A percentile compares a stretch with the other conserved stretches of the same genome.
Conservation (phyloP, 2,329 filamentous ascomycete species). For the Penicillium nordicum region DNA sequence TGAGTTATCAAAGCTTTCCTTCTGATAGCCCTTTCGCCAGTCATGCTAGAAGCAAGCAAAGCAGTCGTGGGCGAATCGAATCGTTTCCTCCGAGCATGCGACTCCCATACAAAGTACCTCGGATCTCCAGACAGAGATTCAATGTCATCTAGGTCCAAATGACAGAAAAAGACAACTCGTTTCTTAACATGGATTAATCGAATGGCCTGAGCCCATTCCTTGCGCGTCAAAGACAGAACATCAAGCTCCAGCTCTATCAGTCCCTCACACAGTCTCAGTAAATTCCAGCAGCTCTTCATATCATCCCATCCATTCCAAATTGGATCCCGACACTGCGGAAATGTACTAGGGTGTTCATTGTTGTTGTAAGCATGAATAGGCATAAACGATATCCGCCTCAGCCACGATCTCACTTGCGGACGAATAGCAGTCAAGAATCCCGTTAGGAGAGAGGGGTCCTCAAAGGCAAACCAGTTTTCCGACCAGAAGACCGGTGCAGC, state of each 20-base stretch:
- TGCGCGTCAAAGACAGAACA: not conserved
- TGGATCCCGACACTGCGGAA: not conserved
- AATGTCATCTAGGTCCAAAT: not conserved
- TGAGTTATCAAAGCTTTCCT: not conserved
- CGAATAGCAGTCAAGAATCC: constrained; percentile 10
- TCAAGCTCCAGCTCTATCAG: constrained; percentile 6
- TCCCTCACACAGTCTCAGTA: constrained; percentile 7
- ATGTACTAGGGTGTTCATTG: not conserved
- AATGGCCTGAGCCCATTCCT: constrained; percentile 4
- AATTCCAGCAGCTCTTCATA: constrained; percentile 3
- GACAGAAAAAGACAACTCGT: not conserved
- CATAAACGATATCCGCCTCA: constrained; percentile 11
- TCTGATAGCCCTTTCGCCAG: not conserved
- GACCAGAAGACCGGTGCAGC: constrained; percentile 14
- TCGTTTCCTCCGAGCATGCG: not conserved
- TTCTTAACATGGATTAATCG: constrained; percentile 3
- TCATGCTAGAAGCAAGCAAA: constrained; percentile 5
- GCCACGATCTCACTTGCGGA: constrained; percentile 20
- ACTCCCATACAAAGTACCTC: not conserved
- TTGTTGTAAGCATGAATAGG: constrained; percentile 1
- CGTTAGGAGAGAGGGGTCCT: constrained; percentile 6
- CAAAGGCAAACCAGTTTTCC: constrained; percentile 16
- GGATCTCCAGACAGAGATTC: not conserved
- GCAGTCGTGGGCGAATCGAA: constrained; percentile 5
- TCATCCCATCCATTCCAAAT: constrained; percentile 5